Conservation (phyloP, 192 early-diverging fungal species). For the Podila epicladia region DNA sequence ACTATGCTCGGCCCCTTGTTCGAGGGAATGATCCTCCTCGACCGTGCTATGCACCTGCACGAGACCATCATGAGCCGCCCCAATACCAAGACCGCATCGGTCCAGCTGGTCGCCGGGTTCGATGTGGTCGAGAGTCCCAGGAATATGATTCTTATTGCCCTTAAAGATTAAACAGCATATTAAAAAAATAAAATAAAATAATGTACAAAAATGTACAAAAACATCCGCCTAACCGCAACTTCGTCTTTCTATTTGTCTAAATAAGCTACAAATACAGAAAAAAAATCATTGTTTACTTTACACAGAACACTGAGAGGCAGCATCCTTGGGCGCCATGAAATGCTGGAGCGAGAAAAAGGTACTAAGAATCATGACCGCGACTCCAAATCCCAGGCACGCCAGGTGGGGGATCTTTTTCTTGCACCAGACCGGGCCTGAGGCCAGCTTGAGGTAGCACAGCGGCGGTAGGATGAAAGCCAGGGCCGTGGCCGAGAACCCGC, state of each 20-base stretch:
- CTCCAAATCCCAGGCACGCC: conserved; percentile 81
- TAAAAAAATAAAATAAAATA: conserved; percentile 2
- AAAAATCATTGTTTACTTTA: conserved; percentile 10
- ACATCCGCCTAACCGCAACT: too few species aligned
- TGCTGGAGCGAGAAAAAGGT: conserved; percentile 57
- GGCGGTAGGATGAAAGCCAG: conserved; percentile 91
- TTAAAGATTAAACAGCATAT: conserved; percentile 41
- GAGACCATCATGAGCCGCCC: conserved; percentile 54
- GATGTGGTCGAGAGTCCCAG: conserved; percentile 68
- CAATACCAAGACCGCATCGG: conserved; percentile 29
- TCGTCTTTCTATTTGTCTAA: too few species aligned
- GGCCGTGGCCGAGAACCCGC: conserved; percentile 87
- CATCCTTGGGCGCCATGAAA: conserved; percentile 29
- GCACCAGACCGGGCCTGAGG: conserved; percentile 64
- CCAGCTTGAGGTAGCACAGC: conserved; percentile 79
- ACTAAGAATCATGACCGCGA: conserved; percentile 76
- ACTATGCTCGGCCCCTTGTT: conserved; percentile 77
- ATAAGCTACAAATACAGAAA: neutral
- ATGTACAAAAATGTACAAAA: too few species aligned
- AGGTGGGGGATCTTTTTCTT: conserved; percentile 71
- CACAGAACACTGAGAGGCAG: conserved; percentile 21
- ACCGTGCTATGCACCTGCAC: conserved; percentile 74
- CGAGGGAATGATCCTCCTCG: conserved; percentile 82
- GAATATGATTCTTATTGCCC: conserved; percentile 71
- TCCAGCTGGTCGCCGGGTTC: conserved; percentile 69